phyloP scores from a whole-genome alignment of 2,329 filamentous ascomycete species.

The Calcarisporium arbuscula region DNA sequence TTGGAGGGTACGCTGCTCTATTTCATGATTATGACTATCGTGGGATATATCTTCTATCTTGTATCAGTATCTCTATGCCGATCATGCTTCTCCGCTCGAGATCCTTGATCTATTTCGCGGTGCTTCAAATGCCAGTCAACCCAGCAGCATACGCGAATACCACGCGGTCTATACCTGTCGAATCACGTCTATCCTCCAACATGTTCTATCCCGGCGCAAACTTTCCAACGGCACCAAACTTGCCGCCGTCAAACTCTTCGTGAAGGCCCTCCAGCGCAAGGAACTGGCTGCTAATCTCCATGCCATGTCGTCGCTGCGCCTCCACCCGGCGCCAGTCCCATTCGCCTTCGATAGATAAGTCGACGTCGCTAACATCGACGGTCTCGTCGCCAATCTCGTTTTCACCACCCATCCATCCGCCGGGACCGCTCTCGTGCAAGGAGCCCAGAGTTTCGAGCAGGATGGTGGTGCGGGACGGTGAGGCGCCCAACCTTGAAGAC shows the following conservation, averaged over 20 bases:
- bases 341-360: slow-evolving; percentile 26
- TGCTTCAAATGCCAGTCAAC: too few relatives aligned
- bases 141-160: too few relatives aligned
- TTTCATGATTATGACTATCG: too few relatives aligned
- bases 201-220: slow-evolving; percentile 41
- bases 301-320: slow-evolving; percentile 46
- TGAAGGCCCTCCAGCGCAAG: slow-evolving; percentile 49
- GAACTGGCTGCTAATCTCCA: slow-evolving; percentile 50
- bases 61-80: too few relatives aligned
- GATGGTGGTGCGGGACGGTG: slow-evolving; percentile 81
- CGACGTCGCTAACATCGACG: slow-evolving; percentile 29
- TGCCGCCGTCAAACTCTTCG: slow-evolving; percentile 46
- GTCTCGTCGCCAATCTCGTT: slow-evolving; percentile 33
- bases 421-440: slow-evolving; percentile 67
- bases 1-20: too few relatives aligned
- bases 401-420: slow-evolving; percentile 50
- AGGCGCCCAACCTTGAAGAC: slow-evolving; percentile 76
- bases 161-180: too few relatives aligned
- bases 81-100: too few relatives aligned
- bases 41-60: too few relatives aligned
- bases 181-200: too few relatives aligned
- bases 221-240: slow-evolving; percentile 42
- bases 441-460: slow-evolving; percentile 69
- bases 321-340: slow-evolving; percentile 58
- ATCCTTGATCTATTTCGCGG: too few relatives aligned